Conservation (phyloP, 2,329 filamentous ascomycete genomes). For the Alternaria novae-zelandiae region DNA sequence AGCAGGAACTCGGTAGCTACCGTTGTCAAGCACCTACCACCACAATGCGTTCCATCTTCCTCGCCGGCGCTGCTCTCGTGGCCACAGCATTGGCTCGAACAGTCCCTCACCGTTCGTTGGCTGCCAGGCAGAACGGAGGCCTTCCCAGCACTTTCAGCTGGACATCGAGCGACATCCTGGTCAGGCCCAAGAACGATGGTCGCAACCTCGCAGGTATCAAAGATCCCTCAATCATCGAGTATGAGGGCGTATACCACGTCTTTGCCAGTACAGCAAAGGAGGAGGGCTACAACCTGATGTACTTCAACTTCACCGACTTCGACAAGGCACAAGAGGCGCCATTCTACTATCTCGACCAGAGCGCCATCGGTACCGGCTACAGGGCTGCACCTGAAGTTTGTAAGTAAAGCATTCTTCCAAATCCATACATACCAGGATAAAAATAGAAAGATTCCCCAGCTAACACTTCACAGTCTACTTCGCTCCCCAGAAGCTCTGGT, state of each 20-base stretch:
- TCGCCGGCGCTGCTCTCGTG: slow-evolving; percentile 12
- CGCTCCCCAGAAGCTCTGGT: slow-evolving; percentile 51
- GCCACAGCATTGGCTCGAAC: slow-evolving; percentile 16
- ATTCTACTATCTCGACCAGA: slow-evolving; percentile 50
- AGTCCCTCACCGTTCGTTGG: neutral
- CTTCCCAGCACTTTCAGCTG: slow-evolving; percentile 40
- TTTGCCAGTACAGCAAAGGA: slow-evolving; percentile 49
- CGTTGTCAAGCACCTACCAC: neutral
- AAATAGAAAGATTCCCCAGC: neutral
- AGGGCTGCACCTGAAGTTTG: slow-evolving; percentile 51
- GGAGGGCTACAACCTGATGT: slow-evolving; percentile 50
- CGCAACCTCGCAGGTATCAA: slow-evolving; percentile 40
- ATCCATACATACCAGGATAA: neutral
- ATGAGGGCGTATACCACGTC: slow-evolving; percentile 52
- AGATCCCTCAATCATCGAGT: slow-evolving; percentile 43
- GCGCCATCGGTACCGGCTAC: slow-evolving; percentile 49
- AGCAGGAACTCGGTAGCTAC: neutral
- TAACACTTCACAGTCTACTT: slow-evolving; percentile 42
- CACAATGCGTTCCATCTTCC: slow-evolving; percentile 11
- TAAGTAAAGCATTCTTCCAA: neutral
- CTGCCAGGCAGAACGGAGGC: slow-evolving; percentile 3
- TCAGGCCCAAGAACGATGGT: slow-evolving; percentile 38
- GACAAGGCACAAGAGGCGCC: slow-evolving; percentile 36
- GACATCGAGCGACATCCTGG: slow-evolving; percentile 35
- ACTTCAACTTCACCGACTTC: slow-evolving; percentile 52